Conservation (phyloP, 495 filamentous ascomycete species). For the Tuber magnatum region DNA sequence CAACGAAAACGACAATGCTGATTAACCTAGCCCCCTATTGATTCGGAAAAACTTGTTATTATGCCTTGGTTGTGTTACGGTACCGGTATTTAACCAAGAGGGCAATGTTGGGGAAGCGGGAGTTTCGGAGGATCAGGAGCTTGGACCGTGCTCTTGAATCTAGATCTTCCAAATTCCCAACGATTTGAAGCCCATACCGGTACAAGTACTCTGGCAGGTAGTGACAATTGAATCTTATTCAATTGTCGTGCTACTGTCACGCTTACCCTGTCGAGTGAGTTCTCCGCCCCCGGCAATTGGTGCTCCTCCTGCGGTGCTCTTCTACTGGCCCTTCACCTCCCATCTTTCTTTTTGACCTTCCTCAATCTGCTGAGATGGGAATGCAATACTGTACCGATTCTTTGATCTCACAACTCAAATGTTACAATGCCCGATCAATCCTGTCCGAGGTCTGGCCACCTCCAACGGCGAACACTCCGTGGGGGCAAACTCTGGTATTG, state of each 20-base stretch:
- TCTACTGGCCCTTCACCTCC: neutral
- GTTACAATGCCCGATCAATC: neutral
- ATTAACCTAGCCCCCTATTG: neutral
- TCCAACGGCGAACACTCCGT: neutral
- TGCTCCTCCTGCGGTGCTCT: neutral
- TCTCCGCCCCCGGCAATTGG: neutral
- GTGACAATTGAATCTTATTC: neutral
- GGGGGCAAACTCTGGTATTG: neutral
- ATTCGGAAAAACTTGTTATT: neutral
- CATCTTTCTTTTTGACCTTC: neutral
- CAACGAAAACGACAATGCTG: neutral
- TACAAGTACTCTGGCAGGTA: no score
- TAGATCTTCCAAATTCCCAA: neutral
- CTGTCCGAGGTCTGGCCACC: neutral
- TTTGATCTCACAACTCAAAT: neutral
- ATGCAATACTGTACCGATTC: neutral
- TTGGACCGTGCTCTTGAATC: neutral
- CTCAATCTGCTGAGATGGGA: neutral
- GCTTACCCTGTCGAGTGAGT: neutral
- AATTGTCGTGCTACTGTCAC: neutral
- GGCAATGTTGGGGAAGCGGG: neutral
- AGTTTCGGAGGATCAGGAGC: neutral
- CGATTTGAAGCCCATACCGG: neutral
- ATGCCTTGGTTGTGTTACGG: neutral
- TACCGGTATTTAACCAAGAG: neutral